Evolutionary conservation across 306 rosid species (phyloP), one percentile per base, ranked within the genome.

Genomic region (Geum urbanum): DNA sequence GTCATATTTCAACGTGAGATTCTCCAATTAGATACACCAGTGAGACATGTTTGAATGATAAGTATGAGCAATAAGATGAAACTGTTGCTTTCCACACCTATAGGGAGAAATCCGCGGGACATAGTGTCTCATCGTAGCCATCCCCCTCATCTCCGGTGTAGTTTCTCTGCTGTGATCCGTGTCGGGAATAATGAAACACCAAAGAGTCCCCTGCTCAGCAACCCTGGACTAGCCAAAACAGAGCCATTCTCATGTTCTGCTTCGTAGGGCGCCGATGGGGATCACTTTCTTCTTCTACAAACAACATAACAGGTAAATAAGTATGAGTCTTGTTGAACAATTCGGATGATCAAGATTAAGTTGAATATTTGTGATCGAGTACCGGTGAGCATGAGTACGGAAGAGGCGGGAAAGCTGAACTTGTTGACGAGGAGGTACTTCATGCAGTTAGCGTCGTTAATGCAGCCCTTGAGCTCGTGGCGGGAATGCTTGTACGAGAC

Each of bases 401-500:
- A 58, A 40, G 79, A 48, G n/a, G 73, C 82, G 0, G 88, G 88
- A 18, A 84, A 84, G 53, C 27, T 52, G 76, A 84, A 81, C 64
- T 71, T 72, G 61, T 76, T 73, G 80, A 79, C 69, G 56, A 84
- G 75, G 79, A 84, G 64, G 55, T 81, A 84, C 53, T 81, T 79
- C 86, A 84, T 84, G 53, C 86, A 84, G 54, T 73, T 84, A n/a
- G 82, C 88, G 32, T 84, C 88, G 50, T 79, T 84, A 24, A 81
- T 64, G 58, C 86, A 76, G 0, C 88, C 88, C 58, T 76, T 65
- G 24, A 84, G 84, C 82, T 79, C 82, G 12, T 72, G 74, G 27
- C 69, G 43, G 10, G 80, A 51, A 9, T 63, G 37, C 68, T 71
- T 78, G n/a, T 84, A 84, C 57, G 84, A 76, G 12, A 84, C 80